phyloP scores from a whole-genome alignment of 106 monocot genomes.

The Acorus calamus region DNA sequence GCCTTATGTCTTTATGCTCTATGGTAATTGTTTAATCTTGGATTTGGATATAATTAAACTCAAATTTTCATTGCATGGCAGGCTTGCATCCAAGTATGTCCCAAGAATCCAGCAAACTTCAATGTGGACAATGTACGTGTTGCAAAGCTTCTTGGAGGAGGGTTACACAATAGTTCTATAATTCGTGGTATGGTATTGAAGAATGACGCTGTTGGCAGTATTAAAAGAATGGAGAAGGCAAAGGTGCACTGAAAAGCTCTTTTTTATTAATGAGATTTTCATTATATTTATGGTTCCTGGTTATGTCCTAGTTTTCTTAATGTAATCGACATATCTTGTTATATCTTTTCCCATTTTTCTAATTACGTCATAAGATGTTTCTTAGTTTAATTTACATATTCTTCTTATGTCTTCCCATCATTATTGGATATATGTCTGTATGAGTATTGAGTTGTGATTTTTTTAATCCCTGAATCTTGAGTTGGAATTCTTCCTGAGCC shows the following conservation, averaged over 20 bases:
- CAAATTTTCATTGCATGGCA: background rate
- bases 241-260: conserved; percentile 14
- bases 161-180: conserved; percentile 58
- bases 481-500: too few relatives aligned
- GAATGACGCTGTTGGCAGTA: conserved; percentile 77
- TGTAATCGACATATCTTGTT: background rate
- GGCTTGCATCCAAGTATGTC: background rate
- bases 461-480: too few relatives aligned
- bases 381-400: too few relatives aligned
- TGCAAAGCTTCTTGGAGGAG: conserved; percentile 63
- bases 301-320: background rate
- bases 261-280: background rate
- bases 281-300: background rate
- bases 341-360: too few relatives aligned
- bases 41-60: background rate
- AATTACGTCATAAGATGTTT: too few relatives aligned
- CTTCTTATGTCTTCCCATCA: too few relatives aligned
- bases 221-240: conserved; percentile 77
- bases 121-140: background rate
- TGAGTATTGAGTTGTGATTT: too few relatives aligned
- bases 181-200: conserved; percentile 92
- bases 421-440: too few relatives aligned
- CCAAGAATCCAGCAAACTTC: background rate
- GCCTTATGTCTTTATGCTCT: background rate
- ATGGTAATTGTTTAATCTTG: background rate